Evolutionary conservation across 2,329 filamentous ascomycete genomes (phyloP), one percentile per base, ranked within the genome.

Genomic region (Aspergillus fijiensis): DNA sequence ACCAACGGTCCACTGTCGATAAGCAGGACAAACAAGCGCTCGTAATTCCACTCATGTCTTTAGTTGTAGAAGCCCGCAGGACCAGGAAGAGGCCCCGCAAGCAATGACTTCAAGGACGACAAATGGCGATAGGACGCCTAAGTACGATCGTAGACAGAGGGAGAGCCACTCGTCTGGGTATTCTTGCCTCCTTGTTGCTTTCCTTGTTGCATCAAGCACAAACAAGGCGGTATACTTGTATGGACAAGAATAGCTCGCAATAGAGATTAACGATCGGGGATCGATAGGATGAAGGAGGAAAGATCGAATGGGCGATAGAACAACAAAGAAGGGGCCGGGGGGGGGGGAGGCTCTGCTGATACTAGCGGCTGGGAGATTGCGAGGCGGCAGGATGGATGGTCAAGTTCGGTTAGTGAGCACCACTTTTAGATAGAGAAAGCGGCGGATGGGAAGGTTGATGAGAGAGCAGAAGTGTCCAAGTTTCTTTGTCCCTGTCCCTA

Each of bases 21-120:
- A 79, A 69, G 67, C 76, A 78, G 65, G 76, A 75, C 63, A 75
- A 64, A 70, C 77, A 79, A 33, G 72, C 72, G 67, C 72, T 74
- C 59, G 69, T 73, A 65, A 77, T 74, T 68, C 69, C 73, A 69
- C 70, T 73, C 75, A 77, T 76, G 67, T 61, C 70, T 70, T 61
- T 59, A 60, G 51, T 42, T 59, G 64, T 62, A 63, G 62, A 69
- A 64, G 64, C 67, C 70, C 66, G 66, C 66, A 71, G 68, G 66
- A 70, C 68, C 71, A 61, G 64, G 63, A 61, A 61, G 61, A 57
- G 68, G 67, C 60, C 65, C 62, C 62, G 68, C 66, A 62, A 70
- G 66, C 57, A 62, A 59, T 56, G 58, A 51, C 49, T 51, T 60
- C 53, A 60, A 58, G 60, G 59, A 57, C 59, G 62, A 63, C 60